Conservation (phyloP, 2,329 filamentous ascomycete genomes). For the Beauveria sp. region DNA sequence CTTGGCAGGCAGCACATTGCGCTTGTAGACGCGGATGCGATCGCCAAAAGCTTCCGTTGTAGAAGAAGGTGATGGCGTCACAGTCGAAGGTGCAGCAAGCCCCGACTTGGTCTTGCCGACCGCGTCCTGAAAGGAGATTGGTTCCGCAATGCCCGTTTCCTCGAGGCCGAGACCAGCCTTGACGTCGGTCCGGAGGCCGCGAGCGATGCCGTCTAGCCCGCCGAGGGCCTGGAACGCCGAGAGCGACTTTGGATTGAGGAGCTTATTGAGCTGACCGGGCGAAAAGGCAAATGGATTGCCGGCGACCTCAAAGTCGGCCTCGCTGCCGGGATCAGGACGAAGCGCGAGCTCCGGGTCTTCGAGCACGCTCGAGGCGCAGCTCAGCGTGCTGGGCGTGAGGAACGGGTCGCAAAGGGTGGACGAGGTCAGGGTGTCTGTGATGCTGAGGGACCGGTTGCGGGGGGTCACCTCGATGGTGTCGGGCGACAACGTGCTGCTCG, state of each 20-base stretch:
- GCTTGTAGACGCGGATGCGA: constrained; percentile 14
- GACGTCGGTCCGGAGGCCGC: constrained; percentile 60
- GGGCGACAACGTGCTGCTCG: constrained; percentile 6
- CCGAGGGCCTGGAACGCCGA: constrained; percentile 69
- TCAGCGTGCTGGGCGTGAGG: constrained; percentile 17
- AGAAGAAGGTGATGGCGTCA: constrained; percentile 29
- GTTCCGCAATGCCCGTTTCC: constrained; percentile 56
- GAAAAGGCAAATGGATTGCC: constrained; percentile 67
- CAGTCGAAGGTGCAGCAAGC: constrained; percentile 46
- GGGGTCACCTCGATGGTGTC: constrained; percentile 5
- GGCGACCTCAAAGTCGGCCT: constrained; percentile 59
- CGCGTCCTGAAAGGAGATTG: constrained; percentile 61
- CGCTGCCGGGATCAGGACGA: constrained; percentile 62
- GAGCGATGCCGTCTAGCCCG: constrained; percentile 64
- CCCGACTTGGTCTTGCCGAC: constrained; percentile 1
- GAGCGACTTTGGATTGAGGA: constrained; percentile 73
- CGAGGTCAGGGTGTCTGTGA: constrained; percentile 14
- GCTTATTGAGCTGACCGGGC: constrained; percentile 65
- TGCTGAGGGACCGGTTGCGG: constrained; percentile 15
- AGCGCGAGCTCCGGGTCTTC: constrained; percentile 46
- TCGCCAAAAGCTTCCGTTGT: constrained; percentile 3
- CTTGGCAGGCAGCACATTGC: constrained; percentile 57
- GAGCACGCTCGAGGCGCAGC: constrained; percentile 14
- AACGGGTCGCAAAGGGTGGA: constrained; percentile 19
- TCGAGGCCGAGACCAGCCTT: constrained; percentile 62